Percentiles rank a stretch among this genome's conserved stretches.
These are phyloP conservation scores for Aspergillus quadrilineatus DNA, from an alignment of 2,329 filamentous ascomycete genomes.

Conservation along the genomic window DNA sequence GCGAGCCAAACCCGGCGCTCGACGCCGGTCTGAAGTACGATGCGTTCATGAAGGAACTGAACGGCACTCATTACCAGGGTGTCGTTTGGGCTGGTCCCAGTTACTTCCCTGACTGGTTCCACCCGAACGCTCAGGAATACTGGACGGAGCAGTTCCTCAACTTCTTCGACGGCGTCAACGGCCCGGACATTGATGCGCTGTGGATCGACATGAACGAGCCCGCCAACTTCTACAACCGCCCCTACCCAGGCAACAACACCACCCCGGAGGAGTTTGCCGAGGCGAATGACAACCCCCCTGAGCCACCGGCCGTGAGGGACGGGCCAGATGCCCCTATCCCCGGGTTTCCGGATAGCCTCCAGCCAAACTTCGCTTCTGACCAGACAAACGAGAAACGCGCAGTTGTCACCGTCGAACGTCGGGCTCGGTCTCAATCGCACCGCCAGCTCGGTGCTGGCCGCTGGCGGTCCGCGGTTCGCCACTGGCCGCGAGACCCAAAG, in stretches of 20 bases:
- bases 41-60: conserved; percentile 52
- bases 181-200: conserved; percentile 72
- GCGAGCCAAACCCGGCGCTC: conserved; percentile 52
- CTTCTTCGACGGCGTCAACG: conserved; percentile 64
- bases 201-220: conserved; percentile 73
- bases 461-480: not conserved
- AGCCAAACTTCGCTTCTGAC: conserved; percentile 47
- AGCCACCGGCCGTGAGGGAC: conserved; percentile 61
- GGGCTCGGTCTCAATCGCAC: not conserved
- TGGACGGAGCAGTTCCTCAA: conserved; percentile 67
- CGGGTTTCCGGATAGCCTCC: conserved; percentile 67
- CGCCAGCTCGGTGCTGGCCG: not conserved
- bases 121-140: conserved; percentile 62
- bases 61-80: conserved; percentile 59
- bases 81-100: conserved; percentile 76
- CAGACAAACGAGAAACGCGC: conserved; percentile 4
- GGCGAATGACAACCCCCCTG: conserved; percentile 53
- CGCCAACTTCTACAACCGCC: conserved; percentile 54
- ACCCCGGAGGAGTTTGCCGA: conserved; percentile 53
- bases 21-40: conserved; percentile 60
- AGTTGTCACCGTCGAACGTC: not conserved
- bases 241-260: conserved; percentile 42
- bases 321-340: conserved; percentile 63
- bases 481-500: not conserved
- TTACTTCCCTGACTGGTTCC: conserved; percentile 76